Conservation (phyloP, 2,329 filamentous ascomycete genomes). For the Paramyrothecium sp. region DNA sequence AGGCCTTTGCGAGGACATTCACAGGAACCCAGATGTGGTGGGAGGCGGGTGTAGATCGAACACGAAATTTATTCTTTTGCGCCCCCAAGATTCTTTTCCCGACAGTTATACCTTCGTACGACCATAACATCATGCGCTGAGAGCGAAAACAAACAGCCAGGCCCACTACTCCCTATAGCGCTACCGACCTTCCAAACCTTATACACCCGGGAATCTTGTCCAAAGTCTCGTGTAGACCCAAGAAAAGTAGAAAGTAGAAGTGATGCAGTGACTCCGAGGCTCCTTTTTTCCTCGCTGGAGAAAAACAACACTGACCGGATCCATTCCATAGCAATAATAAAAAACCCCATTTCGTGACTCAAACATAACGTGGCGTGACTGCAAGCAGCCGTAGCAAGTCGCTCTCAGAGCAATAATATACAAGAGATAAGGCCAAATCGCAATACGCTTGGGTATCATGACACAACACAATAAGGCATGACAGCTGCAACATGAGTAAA, state of each 20-base stretch:
- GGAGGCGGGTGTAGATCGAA: not conserved
- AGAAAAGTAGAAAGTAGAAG: too few species aligned
- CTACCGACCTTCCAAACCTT: too few species aligned
- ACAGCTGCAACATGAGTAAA: conserved; percentile 4
- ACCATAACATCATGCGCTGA: not conserved
- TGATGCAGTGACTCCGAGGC: too few species aligned
- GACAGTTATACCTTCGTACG: not conserved
- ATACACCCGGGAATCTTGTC: too few species aligned
- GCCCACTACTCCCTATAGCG: too few species aligned
- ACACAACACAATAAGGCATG: conserved; percentile 18
- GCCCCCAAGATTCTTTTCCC: not conserved
- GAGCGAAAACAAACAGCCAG: not conserved
- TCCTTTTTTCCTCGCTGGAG: too few species aligned
- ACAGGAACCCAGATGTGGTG: not conserved
- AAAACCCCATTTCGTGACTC: not conserved
- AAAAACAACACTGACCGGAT: too few species aligned
- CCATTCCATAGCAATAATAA: not conserved
- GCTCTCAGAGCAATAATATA: conserved; percentile 11
- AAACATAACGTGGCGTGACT: not conserved
- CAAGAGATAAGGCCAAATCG: conserved; percentile 10
- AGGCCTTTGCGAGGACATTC: too few species aligned
- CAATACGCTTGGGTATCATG: conserved; percentile 29
- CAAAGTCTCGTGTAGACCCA: too few species aligned
- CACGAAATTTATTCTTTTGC: not conserved
- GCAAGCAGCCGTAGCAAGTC: not conserved